Evolutionary conservation across 164 flowering plant species (phyloP).

Genomic region (Litsea cubeba): DNA sequence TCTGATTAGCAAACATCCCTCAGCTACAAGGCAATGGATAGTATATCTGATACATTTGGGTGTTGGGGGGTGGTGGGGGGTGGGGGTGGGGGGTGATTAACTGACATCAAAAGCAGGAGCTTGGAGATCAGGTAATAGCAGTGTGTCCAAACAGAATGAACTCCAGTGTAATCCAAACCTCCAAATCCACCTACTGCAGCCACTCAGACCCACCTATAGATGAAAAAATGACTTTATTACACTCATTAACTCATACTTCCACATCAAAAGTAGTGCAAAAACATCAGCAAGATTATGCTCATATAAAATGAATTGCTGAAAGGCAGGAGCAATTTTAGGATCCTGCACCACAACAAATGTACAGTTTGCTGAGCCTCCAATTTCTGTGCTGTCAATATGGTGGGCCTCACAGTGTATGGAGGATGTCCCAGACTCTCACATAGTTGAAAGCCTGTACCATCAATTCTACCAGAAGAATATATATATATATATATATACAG

Average conservation of each 20-base stretch:
- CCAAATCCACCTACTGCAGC: conserved; percentile 41
- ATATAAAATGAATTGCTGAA: conserved; percentile 10
- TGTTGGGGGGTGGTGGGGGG: too few species aligned
- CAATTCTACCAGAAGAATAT: background rate
- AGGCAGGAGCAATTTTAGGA: background rate
- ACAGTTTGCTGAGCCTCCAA: background rate
- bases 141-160: conserved; percentile 25
- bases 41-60: background rate
- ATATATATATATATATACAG: too few species aligned
- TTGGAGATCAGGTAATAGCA: background rate
- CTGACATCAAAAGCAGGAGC: background rate
- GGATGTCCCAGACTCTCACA: background rate
- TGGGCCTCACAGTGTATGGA: background rate
- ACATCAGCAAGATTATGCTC: conserved; percentile 12
- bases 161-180: conserved; percentile 9
- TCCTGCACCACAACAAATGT: background rate
- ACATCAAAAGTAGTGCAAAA: conserved; percentile 10
- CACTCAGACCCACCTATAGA: conserved; percentile 45
- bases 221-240: conserved; percentile 35
- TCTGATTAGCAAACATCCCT: background rate
- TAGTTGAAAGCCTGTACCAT: background rate
- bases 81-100: background rate
- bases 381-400: too few species aligned
- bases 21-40: background rate
- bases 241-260: conserved; percentile 17